Percentiles rank a stretch among this genome's conserved stretches.
Evolutionary conservation across 2,329 filamentous ascomycete genomes (phyloP).

Genomic region (Neopestalotiopsis sp.): DNA sequence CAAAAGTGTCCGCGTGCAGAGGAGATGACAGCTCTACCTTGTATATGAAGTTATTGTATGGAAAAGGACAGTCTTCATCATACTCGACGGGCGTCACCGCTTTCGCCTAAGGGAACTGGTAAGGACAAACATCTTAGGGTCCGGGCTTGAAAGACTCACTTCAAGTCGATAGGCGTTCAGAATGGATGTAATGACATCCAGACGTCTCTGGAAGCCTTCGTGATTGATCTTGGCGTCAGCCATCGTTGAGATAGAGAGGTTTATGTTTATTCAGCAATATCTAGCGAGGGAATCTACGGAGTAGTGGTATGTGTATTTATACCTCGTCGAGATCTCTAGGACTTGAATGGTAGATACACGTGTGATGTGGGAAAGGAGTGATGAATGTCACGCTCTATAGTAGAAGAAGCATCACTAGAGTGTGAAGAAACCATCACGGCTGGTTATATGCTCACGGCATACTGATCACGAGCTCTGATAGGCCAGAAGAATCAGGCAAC

Average conservation of each 20-base stretch:
- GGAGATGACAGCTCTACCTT: constrained; percentile 25
- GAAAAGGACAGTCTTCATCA: constrained; percentile 24
- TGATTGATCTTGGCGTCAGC: not conserved
- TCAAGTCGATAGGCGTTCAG: not conserved
- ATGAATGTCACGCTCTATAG: not conserved
- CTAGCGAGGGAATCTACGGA: too few relatives aligned
- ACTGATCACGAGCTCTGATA: not conserved
- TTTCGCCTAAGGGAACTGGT: constrained; percentile 7
- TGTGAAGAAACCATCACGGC: not conserved
- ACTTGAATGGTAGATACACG: too few relatives aligned
- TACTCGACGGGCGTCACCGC: constrained; percentile 26
- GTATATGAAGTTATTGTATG: constrained; percentile 33
- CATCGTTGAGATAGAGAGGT: not conserved
- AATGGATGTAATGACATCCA: not conserved
- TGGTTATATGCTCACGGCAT: too few relatives aligned
- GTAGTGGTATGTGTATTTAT: too few relatives aligned
- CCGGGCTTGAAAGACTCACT: not conserved
- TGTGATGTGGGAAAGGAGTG: too few relatives aligned
- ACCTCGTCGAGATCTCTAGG: too few relatives aligned
- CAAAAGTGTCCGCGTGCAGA: constrained; percentile 19
- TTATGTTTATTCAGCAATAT: not conserved
- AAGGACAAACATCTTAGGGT: not conserved
- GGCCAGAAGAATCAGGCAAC: not conserved
- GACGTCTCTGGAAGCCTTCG: not conserved
- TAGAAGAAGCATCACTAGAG: not conserved